phyloP scores from a whole-genome alignment of 352 stramenopile species.

The Phytophthora ohioensis region DNA sequence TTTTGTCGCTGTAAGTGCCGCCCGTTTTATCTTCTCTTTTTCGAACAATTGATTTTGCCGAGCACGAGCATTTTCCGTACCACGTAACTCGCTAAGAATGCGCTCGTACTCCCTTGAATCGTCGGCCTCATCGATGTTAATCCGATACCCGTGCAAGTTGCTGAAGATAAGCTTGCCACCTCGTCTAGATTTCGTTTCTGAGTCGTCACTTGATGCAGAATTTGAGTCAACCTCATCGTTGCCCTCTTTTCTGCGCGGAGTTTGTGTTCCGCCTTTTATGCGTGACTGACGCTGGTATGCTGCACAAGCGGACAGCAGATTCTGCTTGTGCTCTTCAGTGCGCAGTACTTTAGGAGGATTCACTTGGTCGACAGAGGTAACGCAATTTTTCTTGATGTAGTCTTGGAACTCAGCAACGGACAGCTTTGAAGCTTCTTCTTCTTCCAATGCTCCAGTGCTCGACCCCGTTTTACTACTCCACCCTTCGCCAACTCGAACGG shows the following conservation, averaged over 20 bases:
- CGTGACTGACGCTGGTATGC: constrained; percentile 28
- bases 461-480: background rate
- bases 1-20: constrained; percentile 25
- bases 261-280: background rate
- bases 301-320: constrained; percentile 44
- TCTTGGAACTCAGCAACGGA: constrained; percentile 23
- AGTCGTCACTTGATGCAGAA: constrained; percentile 16
- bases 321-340: constrained; percentile 47
- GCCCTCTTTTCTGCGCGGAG: background rate
- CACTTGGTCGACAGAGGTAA: constrained; percentile 29
- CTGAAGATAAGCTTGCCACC: constrained; percentile 66
- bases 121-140: constrained; percentile 66
- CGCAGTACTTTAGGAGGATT: constrained; percentile 48
- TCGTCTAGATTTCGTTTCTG: constrained; percentile 13
- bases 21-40: constrained; percentile 45
- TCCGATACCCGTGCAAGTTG: constrained; percentile 84
- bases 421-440: constrained; percentile 20
- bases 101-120: constrained; percentile 77
- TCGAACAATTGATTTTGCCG: constrained; percentile 39
- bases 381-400: constrained; percentile 27
- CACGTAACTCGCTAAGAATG: constrained; percentile 75
- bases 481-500: constrained; percentile 40
- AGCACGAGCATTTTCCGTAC: constrained; percentile 46
- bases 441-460: constrained; percentile 1
- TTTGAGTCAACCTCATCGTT: background rate